A percentile compares a stretch with the other conserved stretches of the same genome.
These are phyloP conservation scores for Sanghuangporus sanghuang DNA, from an alignment of 1,284 basidiomycete genomes.

Conservation along the genomic window DNA sequence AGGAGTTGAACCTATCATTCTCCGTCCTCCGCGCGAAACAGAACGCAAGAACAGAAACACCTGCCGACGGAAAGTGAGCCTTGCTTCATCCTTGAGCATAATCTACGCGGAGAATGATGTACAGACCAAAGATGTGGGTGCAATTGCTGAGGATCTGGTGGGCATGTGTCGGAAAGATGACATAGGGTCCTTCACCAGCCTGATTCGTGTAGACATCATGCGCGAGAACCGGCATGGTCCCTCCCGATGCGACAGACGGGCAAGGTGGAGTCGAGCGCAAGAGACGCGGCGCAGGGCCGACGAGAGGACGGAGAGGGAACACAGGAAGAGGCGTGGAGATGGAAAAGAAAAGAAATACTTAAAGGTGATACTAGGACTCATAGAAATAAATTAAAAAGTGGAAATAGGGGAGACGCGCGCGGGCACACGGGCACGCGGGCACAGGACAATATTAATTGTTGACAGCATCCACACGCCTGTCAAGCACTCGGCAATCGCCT, in stretches of 20 bases:
- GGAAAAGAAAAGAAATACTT: not conserved
- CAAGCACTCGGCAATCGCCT: not conserved
- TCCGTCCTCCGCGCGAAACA: conserved; percentile 17
- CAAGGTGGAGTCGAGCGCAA: not conserved
- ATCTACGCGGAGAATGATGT: no score
- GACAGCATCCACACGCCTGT: not conserved
- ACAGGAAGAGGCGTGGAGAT: not conserved
- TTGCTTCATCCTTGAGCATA: not conserved
- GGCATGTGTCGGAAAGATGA: conserved; percentile 16
- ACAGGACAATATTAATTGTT: no score
- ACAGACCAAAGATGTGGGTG: conserved; percentile 14
- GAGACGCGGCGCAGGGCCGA: not conserved
- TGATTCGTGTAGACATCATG: conserved; percentile 15
- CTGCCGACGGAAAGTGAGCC: not conserved
- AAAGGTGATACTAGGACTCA: not conserved
- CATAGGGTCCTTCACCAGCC: conserved; percentile 9
- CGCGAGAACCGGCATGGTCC: conserved; percentile 11
- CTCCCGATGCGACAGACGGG: not conserved
- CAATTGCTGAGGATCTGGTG: conserved; percentile 16
- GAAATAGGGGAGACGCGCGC: not conserved
- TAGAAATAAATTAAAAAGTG: not conserved
- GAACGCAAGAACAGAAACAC: conserved; percentile 11
- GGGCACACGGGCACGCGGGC: not conserved
- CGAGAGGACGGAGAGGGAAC: not conserved
- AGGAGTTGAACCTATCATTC: conserved; percentile 7